phyloP scores from a whole-genome alignment of 2,329 filamentous ascomycete genomes.

The Sodiomyces alkalinus region DNA sequence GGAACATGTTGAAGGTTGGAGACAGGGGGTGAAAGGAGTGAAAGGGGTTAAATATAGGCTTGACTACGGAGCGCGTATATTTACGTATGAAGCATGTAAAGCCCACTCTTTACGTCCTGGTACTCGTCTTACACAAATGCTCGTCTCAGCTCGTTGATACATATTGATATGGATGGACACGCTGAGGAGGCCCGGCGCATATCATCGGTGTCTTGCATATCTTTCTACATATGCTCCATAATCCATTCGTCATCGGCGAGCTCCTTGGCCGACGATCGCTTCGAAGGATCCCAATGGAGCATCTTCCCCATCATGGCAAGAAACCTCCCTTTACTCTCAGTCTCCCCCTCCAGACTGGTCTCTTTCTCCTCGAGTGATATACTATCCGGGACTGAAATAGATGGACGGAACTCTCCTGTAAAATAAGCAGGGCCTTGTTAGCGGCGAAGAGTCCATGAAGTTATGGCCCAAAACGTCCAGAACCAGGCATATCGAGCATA shows the following conservation, averaged over 20 bases:
- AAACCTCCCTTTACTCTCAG: constrained; percentile 15
- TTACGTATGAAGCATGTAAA: too few relatives aligned
- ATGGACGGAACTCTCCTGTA: constrained; percentile 13
- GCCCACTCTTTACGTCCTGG: too few relatives aligned
- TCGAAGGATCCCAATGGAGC: constrained; percentile 19
- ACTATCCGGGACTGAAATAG: constrained; percentile 9
- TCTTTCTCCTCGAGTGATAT: constrained; percentile 21
- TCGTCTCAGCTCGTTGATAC: too few relatives aligned
- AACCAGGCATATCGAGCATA: constrained; percentile 7
- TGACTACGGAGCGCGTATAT: too few relatives aligned
- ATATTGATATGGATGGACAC: too few relatives aligned
- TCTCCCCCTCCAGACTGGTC: constrained; percentile 17
- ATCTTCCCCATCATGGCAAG: constrained; percentile 20
- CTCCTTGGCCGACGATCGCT: constrained; percentile 14
- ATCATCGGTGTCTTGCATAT: constrained; percentile 12
- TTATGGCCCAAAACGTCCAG: constrained; percentile 3
- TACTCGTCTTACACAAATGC: too few relatives aligned
- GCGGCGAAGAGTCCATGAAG: neutral
- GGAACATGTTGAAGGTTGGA: too few relatives aligned
- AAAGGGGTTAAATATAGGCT: too few relatives aligned
- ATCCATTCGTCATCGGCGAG: constrained; percentile 17
- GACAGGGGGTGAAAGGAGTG: too few relatives aligned
- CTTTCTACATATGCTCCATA: neutral
- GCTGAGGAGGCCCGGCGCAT: too few relatives aligned
- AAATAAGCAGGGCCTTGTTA: neutral